Evolutionary conservation across 108 stramenopile species (phyloP), one percentile per base, ranked within the genome.

Genomic region (Nitzschia sp.): DNA sequence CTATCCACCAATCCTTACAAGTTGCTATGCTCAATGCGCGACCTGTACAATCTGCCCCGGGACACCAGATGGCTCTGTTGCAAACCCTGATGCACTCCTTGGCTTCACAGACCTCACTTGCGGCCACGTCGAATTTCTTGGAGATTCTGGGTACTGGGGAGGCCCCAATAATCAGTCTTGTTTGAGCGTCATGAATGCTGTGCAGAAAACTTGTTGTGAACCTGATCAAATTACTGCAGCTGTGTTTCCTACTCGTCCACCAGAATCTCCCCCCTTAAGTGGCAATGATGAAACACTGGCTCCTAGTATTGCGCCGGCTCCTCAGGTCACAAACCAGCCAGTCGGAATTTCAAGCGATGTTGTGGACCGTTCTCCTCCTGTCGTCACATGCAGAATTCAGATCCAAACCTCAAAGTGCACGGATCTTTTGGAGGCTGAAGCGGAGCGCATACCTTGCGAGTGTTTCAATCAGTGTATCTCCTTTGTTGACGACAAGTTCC

Each of bases 341-440:
- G 9, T 13, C 38, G 13, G 6, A 9, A 9, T 42, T 42, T 13
- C 38, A 42, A 13, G 13, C 9, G 38, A 42, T 42, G 6, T 9
- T 42, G 38, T 9, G 13, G 38, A 42, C 6, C 6, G 9, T 6
- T 9, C 6, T 9, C 9, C 38, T 6, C 38, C 13, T 9, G 9
- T 13, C 38, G 6, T 42, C 6, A 42, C 19, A 2, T 62, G 61
- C 25, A 31, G 11, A 13, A 25, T 62, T 45, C 42, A 17, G 11
- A 62, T 62, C 13, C 61, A 62, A 23, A 62, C 38, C 11, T n/a
- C 61, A n/a, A 31, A 46, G 25, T 62, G 61, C 24, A 31, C 18
- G 27, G 42, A 62, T 1, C 11, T 62, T 1, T 5, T 62, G 9
- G 21, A 26, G 1, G 61, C 61, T 0, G 24, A 62, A 42, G 13